Conservation (phyloP, 1,284 basidiomycete genomes). For the Cystobasidiaceae sp. region DNA sequence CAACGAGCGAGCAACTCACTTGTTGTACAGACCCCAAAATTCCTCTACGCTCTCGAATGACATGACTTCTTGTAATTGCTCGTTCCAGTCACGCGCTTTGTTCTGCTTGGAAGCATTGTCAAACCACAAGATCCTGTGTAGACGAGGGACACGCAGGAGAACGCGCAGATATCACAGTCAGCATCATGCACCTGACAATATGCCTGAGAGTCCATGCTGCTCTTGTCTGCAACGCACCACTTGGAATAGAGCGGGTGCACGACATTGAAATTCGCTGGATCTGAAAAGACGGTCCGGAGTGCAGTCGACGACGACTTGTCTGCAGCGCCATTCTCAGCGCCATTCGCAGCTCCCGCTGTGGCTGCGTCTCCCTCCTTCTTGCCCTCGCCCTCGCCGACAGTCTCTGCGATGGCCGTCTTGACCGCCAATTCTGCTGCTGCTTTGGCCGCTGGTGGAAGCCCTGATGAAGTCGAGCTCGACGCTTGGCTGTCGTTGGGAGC, state of each 20-base stretch:
- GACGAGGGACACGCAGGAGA: not conserved
- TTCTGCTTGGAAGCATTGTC: constrained; percentile 62
- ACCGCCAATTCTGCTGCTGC: constrained; percentile 30
- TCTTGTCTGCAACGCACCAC: constrained; percentile 21
- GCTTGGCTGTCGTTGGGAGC: not conserved
- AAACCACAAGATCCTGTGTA: constrained; percentile 94
- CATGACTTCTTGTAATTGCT: constrained; percentile 90
- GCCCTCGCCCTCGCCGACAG: constrained; percentile 29
- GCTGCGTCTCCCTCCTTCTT: constrained; percentile 3
- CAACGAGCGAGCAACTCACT: constrained; percentile 46
- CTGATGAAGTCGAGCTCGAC: constrained; percentile 14
- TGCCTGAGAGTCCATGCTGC: not conserved
- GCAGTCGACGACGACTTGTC: not conserved
- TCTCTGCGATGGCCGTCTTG: constrained; percentile 28
- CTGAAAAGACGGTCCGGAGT: constrained; percentile 38
- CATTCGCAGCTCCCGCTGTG: not conserved
- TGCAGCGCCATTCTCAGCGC: not conserved
- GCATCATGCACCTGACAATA: not conserved
- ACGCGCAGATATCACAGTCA: not conserved
- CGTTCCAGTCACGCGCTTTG: constrained; percentile 87
- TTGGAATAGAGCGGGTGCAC: constrained; percentile 42
- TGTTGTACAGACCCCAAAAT: constrained; percentile 98
- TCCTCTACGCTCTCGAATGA: constrained; percentile 91
- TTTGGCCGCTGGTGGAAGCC: constrained; percentile 27
- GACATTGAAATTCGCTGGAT: constrained; percentile 38